Base-by-base conservation (phyloP, 805 yeast species). In the Metschnikowia borealis region DNA sequence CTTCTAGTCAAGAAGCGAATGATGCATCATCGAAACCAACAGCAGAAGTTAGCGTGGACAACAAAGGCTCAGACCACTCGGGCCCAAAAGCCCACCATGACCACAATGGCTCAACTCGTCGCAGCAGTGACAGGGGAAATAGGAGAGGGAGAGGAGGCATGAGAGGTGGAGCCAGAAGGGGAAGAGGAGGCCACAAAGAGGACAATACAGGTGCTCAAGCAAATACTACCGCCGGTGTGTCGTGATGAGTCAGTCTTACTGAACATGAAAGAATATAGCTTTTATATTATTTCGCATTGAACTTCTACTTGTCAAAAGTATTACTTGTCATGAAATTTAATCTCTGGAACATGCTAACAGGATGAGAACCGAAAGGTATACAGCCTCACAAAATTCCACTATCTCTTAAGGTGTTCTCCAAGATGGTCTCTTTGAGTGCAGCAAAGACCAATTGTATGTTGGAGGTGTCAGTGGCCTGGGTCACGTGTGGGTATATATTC, bases 381-480 rank as follows among this genome's bases (percentile, higher is more conserved):
- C 6, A 39, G 34, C 31, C 29, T 42, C 55, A 82, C 54, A 86
- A 70, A 42, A 87, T 77, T 31, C 94, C 94, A 47, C 89, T 83
- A 59, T 86, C 92, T 63, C 82, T 82, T 57, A 87, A 75, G 17
- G 87, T 75, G 62, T 87, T 87, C 57, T 87, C 89, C 62, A 88
- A 74, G 44, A 87, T 83, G 3, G 90, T 85, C 63, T 87, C 94
- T 60, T 83, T 84, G 36, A 87, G 88, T 6, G 92, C 91, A 11
- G 89, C 90, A 69, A 87, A 85, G 5, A 90, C 96, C 60, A 89
- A 71, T 62, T 86, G 83, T 54, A 91, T 89, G 67, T 90, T 90
- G 29, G 89, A 83, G 6, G 97, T 90, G 65, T 90, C 96, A 0
- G 96, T 90, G 0, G 97, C 97, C 67, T 90, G 96, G 3, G 97